phyloP scores from a whole-genome alignment of 192 early-diverging fungal genomes.

The Chytriomyces hyalinus region DNA sequence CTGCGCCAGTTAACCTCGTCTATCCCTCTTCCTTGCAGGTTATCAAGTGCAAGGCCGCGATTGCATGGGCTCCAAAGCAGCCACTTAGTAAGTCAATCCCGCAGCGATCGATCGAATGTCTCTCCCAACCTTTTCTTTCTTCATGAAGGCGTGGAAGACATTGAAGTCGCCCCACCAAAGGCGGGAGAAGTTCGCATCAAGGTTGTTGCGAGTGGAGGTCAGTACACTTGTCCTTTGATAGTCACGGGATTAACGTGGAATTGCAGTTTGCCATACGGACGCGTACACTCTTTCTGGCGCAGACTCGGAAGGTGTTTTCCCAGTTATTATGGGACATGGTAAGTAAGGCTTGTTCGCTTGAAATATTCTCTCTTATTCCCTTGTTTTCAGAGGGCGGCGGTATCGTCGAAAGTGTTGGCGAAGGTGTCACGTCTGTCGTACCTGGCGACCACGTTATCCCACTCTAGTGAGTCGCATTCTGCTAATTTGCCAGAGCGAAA shows the following conservation, averaged over 20 bases:
- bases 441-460: conserved; percentile 97
- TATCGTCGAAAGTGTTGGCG: conserved; percentile 94
- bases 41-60: conserved; percentile 81
- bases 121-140: neutral
- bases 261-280: conserved; percentile 84
- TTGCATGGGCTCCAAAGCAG: conserved; percentile 93
- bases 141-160: conserved; percentile 79
- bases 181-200: conserved; percentile 92
- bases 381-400: conserved; percentile 66
- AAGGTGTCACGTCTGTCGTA: conserved; percentile 85
- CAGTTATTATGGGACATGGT: conserved; percentile 93
- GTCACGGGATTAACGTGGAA: neutral
- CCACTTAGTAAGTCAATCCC: conserved; percentile 76
- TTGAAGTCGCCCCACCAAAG: conserved; percentile 90
- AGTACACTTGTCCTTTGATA: neutral
- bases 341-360: conserved; percentile 40
- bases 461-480: conserved; percentile 69
- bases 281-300: conserved; percentile 91
- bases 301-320: conserved; percentile 80
- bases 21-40: conserved; percentile 15
- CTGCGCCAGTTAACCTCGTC: too few relatives aligned
- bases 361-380: neutral
- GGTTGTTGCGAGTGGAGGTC: conserved; percentile 79
- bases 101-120: neutral
- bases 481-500: neutral